phyloP scores from a whole-genome alignment of 2,329 filamentous ascomycete species.

The Metarhizium sp. region DNA sequence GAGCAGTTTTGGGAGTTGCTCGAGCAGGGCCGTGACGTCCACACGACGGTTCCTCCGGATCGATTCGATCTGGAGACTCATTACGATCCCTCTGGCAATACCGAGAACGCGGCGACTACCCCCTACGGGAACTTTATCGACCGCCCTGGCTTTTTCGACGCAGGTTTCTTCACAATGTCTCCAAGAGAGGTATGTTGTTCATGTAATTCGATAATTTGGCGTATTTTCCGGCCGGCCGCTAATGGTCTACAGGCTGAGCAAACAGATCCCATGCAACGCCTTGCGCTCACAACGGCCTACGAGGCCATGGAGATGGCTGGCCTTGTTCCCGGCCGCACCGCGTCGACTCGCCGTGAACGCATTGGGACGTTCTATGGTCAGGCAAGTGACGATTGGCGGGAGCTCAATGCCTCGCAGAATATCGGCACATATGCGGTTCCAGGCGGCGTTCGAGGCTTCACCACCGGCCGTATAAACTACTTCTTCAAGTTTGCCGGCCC shows the following conservation, averaged over 20 bases:
- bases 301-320: conserved; percentile 3
- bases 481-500: conserved; percentile 70
- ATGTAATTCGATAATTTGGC: too few relatives aligned
- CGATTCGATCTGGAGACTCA: neutral
- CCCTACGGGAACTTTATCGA: conserved; percentile 35
- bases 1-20: neutral
- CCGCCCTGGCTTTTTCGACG: conserved; percentile 55
- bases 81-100: neutral
- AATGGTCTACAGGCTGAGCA: conserved; percentile 11
- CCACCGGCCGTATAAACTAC: conserved; percentile 52
- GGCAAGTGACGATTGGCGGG: conserved; percentile 2
- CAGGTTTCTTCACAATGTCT: conserved; percentile 63
- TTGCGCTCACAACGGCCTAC: neutral
- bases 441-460: conserved; percentile 40
- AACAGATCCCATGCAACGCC: conserved; percentile 39
- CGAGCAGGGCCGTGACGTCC: neutral
- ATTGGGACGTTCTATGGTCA: neutral
- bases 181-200: conserved; percentile 45
- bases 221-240: too few relatives aligned
- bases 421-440: conserved; percentile 26
- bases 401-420: conserved; percentile 3
- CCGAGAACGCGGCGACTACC: neutral
- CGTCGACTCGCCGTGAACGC: neutral
- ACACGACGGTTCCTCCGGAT: neutral
- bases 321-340: neutral